phyloP scores from a whole-genome alignment of 2,329 filamentous ascomycete genomes.

The Talaromyces sp. region DNA sequence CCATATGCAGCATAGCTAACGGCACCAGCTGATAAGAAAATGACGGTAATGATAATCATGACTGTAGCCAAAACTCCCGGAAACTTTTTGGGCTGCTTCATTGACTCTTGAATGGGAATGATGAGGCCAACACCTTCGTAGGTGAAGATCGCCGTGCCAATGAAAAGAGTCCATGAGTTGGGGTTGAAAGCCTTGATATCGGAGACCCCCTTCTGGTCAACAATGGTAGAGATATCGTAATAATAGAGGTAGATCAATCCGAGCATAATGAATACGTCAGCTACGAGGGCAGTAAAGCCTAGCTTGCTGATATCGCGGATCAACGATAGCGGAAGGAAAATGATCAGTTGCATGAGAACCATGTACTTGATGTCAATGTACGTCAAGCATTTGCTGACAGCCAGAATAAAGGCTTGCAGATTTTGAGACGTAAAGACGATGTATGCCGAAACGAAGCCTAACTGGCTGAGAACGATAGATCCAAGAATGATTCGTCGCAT shows the following conservation, averaged over 20 bases:
- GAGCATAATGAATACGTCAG: constrained; percentile 89
- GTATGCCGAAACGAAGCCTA: constrained; percentile 92
- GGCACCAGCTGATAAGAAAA: constrained; percentile 89
- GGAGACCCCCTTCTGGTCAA: constrained; percentile 66
- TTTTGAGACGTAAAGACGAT: constrained; percentile 97
- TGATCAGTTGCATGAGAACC: constrained; percentile 90
- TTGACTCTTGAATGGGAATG: constrained; percentile 96
- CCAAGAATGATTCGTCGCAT: constrained; percentile 82
- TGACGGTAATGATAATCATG: constrained; percentile 89
- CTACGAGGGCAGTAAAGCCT: constrained; percentile 87
- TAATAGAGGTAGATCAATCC: constrained; percentile 94
- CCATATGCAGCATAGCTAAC: constrained; percentile 95
- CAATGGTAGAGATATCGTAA: constrained; percentile 84
- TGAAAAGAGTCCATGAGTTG: constrained; percentile 93
- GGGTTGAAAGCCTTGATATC: constrained; percentile 91
- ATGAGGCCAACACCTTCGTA: constrained; percentile 97
- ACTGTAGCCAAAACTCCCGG: constrained; percentile 81
- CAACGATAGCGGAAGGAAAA: constrained; percentile 90
- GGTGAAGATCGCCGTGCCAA: constrained; percentile 97
- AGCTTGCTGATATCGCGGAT: constrained; percentile 97
- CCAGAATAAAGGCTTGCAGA: constrained; percentile 87
- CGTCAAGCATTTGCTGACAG: constrained; percentile 82
- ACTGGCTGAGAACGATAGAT: constrained; percentile 92
- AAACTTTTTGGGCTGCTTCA: constrained; percentile 88
- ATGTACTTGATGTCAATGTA: constrained; percentile 83